Evolutionary conservation across 257 asterid species (phyloP), one percentile per base, ranked within the genome.

Genomic region (Petunia axillaris): DNA sequence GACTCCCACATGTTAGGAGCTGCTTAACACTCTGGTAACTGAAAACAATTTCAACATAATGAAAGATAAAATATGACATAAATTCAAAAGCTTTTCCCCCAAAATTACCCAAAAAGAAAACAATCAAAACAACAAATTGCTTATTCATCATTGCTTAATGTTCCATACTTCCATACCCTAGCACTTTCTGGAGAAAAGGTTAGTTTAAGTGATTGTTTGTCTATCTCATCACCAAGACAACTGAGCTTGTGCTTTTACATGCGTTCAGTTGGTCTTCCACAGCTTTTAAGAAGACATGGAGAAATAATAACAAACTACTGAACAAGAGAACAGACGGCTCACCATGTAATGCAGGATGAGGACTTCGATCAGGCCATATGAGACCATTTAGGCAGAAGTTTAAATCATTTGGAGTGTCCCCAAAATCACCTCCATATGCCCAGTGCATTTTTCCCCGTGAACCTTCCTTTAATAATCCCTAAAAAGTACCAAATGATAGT

Each of bases 371-470:
- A n/a, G 99, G 99, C 97, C 97, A 93, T 75, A 86, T 64, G 11
- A 95, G 73, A 76, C 99, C 99, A 85, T 95, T 95, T 64, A 95
- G 91, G 79, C 99, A 95, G 82, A 93, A 95, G 90, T 93, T 95
- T 44, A 84, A 90, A 87, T 95, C 99, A 66, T 93, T 93, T 57
- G 98, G 98, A 77, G 52, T 81, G 85, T 95, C 99, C 79, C 97
- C 97, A 84, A 95, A 95, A 87, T 95, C 97, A 38, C 99, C 99
- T 79, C 99, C 99, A 84, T 93, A 93, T 54, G 99, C 99, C 99
- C 99, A 95, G 76, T 88, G 91, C 84, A 92, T 93, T 59, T 67
- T 85, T 79, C 98, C 95, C 79, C 89, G 89, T 59, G 84, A 59
- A 63, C 93, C 91, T 84, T 89, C 97, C 89, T 92, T 92, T 74